phyloP scores from a whole-genome alignment of 106 monocot species.

The Dendrobium officinale region DNA sequence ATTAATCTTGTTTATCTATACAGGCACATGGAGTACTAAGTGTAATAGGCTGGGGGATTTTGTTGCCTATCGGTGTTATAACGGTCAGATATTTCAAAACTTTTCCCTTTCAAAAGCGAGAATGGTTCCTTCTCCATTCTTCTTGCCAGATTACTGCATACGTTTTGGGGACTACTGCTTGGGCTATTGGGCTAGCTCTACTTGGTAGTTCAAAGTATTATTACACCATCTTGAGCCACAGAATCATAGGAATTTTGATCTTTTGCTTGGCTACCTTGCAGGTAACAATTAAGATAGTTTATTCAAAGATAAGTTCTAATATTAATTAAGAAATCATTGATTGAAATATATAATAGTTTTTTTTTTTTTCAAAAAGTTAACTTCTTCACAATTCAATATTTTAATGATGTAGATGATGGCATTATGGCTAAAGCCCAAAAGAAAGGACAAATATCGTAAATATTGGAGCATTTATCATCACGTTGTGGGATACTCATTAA shows the following conservation, averaged over 20 bases:
- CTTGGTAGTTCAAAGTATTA: not conserved
- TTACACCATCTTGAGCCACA: constrained; percentile 7
- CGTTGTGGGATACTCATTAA: constrained; percentile 15
- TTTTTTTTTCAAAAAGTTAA: too few species aligned
- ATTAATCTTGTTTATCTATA: not conserved
- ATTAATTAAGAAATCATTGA: too few species aligned
- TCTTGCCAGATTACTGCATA: constrained; percentile 4
- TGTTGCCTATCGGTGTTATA: constrained; percentile 16
- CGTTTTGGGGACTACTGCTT: constrained; percentile 8
- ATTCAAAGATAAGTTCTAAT: too few species aligned
- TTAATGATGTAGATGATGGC: constrained; percentile 17
- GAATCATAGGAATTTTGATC: constrained; percentile 18
- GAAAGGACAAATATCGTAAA: constrained; percentile 2
- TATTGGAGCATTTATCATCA: constrained; percentile 26
- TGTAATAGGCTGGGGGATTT: constrained; percentile 20
- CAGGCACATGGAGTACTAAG: constrained; percentile 26
- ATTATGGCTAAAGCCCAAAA: constrained; percentile 20
- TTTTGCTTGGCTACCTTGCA: constrained; percentile 22
- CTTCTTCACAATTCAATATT: too few species aligned
- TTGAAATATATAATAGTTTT: too few species aligned
- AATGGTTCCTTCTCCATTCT: constrained; percentile 10
- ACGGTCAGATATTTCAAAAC: constrained; percentile 6
- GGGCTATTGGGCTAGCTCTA: constrained; percentile 19
- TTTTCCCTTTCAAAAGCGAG: not conserved
- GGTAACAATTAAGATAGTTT: constrained; percentile 7